Evolutionary conservation across 495 filamentous ascomycete genomes (phyloP).

Genomic region (Aspergillus diversus): DNA sequence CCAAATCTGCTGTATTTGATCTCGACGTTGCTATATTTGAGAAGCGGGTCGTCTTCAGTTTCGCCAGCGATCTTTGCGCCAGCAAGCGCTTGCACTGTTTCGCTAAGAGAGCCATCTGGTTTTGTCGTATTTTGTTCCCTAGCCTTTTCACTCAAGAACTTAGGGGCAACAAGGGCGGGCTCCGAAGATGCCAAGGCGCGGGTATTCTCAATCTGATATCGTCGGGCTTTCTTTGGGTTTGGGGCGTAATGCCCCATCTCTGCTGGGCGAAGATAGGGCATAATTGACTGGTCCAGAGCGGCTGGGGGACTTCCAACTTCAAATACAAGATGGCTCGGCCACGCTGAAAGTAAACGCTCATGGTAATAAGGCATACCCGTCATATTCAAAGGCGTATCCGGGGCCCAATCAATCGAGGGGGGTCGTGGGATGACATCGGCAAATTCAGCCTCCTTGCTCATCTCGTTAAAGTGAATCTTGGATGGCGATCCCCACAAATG

Average conservation of each 20-base stretch:
- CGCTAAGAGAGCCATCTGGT: slow-evolving; percentile 58
- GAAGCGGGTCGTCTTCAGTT: slow-evolving; percentile 71
- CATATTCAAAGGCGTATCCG: slow-evolving; percentile 79
- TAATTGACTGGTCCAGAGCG: slow-evolving; percentile 72
- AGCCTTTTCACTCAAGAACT: slow-evolving; percentile 91
- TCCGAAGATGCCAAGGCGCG: slow-evolving; percentile 55
- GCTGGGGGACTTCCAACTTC: slow-evolving; percentile 82
- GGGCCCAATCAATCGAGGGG: slow-evolving; percentile 64
- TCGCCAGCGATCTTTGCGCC: slow-evolving; percentile 64
- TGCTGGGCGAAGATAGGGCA: slow-evolving; percentile 66
- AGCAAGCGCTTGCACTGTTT: slow-evolving; percentile 64
- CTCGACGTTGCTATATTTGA: slow-evolving; percentile 86
- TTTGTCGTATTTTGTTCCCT: slow-evolving; percentile 63
- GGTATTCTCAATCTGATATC: slow-evolving; percentile 85
- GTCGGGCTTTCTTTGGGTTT: slow-evolving; percentile 70
- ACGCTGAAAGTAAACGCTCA: slow-evolving; percentile 83
- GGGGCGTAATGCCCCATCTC: slow-evolving; percentile 76
- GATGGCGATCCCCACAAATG: slow-evolving; percentile 90
- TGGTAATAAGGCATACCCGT: slow-evolving; percentile 94
- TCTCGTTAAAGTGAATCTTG: slow-evolving; percentile 90
- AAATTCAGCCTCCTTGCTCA: slow-evolving; percentile 77
- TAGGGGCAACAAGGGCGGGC: slow-evolving; percentile 69
- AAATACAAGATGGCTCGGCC: slow-evolving; percentile 81
- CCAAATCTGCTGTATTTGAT: slow-evolving; percentile 98
- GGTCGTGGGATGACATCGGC: slow-evolving; percentile 61